Evolutionary conservation across 129 eudicot genomes (phyloP).

Genomic region (Centaurea solstitialis): DNA sequence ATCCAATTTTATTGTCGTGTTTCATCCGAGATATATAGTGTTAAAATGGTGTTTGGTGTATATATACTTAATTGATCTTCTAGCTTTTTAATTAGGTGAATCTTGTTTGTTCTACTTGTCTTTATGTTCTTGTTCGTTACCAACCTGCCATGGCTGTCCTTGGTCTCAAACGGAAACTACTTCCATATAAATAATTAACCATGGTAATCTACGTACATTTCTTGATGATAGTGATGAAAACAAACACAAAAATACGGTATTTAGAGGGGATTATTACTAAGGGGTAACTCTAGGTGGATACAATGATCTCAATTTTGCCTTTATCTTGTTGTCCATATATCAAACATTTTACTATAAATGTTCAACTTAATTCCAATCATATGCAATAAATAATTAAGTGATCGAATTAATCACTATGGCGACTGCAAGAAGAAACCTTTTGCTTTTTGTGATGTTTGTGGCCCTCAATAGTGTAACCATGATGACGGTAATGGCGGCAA

Average conservation of each 20-base stretch:
- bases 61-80: not conserved
- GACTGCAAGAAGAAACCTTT: not conserved
- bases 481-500: slow-evolving; percentile 3
- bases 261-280: not conserved
- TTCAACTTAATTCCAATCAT: not conserved
- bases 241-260: slow-evolving; percentile 17
- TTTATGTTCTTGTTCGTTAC: not conserved
- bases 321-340: slow-evolving; percentile 21
- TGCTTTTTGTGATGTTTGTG: slow-evolving; percentile 7
- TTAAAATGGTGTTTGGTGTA: not conserved
- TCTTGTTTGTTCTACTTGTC: not conserved
- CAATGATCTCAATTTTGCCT: not conserved
- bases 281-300: slow-evolving; percentile 21
- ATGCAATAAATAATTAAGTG: not conserved
- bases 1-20: too few relatives aligned
- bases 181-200: slow-evolving; percentile 4
- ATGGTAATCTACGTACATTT: slow-evolving; percentile 28
- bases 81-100: too few relatives aligned
- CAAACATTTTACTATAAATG: slow-evolving; percentile 1
- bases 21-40: not conserved
- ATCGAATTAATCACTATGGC: slow-evolving; percentile 4
- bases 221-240: slow-evolving; percentile 11
- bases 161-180: slow-evolving; percentile 13
- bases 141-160: not conserved
- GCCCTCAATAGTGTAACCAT: not conserved